phyloP scores from a whole-genome alignment of 139 green algal genomes.

The Closterium sp. region DNA sequence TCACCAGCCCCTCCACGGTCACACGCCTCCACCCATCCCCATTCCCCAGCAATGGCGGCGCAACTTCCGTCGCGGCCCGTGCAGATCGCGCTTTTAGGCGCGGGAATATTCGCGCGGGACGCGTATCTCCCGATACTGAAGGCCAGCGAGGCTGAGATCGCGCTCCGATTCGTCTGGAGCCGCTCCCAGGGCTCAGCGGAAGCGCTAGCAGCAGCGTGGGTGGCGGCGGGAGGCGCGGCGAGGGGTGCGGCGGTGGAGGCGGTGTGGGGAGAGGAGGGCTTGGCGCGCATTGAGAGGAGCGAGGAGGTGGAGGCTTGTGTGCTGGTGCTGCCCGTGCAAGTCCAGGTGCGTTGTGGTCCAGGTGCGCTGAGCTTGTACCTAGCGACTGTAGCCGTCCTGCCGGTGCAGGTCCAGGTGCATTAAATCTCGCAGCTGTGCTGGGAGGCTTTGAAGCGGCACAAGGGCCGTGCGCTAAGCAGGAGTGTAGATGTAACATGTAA shows the following conservation, averaged over 20 bases:
- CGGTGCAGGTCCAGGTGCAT: no score
- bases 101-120: constrained; percentile 31
- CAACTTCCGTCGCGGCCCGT: background rate
- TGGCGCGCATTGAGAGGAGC: constrained; percentile 10
- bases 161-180: constrained; percentile 27
- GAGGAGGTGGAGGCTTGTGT: constrained; percentile 13
- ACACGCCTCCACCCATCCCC: background rate
- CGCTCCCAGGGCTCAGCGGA: constrained; percentile 15
- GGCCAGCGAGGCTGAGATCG: background rate
- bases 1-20: no score
- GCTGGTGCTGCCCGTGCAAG: constrained; percentile 30
- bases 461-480: background rate
- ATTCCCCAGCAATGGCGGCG: background rate
- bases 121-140: constrained; percentile 17
- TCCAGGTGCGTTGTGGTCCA: constrained; percentile 8
- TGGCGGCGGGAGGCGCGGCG: background rate
- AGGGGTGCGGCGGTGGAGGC: background rate
- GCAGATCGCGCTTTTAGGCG: constrained; percentile 26
- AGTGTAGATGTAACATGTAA: no score
- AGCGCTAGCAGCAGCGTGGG: background rate
- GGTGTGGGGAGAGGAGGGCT: background rate
- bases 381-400: background rate
- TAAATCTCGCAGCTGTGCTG: no score
- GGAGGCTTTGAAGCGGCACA: background rate
- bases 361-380: background rate